A percentile compares a stretch with the other conserved stretches of the same genome.
phyloP scores from a whole-genome alignment of 1,284 basidiomycete genomes.

The Boletus semigastroideus region DNA sequence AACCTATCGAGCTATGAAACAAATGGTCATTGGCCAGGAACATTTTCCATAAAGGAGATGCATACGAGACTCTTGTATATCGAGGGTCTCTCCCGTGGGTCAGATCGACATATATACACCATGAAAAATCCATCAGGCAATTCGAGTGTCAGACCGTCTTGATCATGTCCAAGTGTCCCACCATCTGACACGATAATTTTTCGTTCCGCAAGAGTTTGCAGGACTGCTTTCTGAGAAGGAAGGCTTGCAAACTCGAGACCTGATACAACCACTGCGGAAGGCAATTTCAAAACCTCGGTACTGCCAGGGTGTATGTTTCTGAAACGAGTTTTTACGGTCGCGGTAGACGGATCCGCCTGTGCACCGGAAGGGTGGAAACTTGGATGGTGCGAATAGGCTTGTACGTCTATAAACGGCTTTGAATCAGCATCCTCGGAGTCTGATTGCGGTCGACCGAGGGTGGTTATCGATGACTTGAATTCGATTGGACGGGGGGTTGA shows the following conservation, averaged over 20 bases:
- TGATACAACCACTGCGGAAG: slow-evolving; percentile 65
- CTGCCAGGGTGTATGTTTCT: slow-evolving; percentile 16
- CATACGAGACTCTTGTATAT: slow-evolving; percentile 65
- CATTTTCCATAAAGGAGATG: slow-evolving; percentile 3
- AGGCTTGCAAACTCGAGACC: slow-evolving; percentile 61
- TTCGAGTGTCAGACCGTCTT: slow-evolving; percentile 43
- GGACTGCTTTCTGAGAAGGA: slow-evolving; percentile 59
- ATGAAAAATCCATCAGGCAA: slow-evolving; percentile 71
- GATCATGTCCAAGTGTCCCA: slow-evolving; percentile 31
- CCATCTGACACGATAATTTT: slow-evolving; percentile 49
- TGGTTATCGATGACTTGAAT: slow-evolving; percentile 15
- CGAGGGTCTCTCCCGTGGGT: slow-evolving; percentile 59
- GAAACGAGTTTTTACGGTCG: slow-evolving; percentile 20
- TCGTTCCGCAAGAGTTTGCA: slow-evolving; percentile 52
- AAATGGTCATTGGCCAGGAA: neutral
- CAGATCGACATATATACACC: slow-evolving; percentile 67
- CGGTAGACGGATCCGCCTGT: slow-evolving; percentile 19
- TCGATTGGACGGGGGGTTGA: slow-evolving; percentile 22
- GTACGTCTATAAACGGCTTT: neutral
- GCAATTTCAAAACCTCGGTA: slow-evolving; percentile 37
- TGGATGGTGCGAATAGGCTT: slow-evolving; percentile 9
- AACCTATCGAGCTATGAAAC: slow-evolving; percentile 67
- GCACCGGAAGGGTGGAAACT: slow-evolving; percentile 6
- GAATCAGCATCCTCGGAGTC: slow-evolving; percentile 13
- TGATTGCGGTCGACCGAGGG: slow-evolving; percentile 16